phyloP scores from a whole-genome alignment of 164 flowering plant species.

The Akebia trifoliata region DNA sequence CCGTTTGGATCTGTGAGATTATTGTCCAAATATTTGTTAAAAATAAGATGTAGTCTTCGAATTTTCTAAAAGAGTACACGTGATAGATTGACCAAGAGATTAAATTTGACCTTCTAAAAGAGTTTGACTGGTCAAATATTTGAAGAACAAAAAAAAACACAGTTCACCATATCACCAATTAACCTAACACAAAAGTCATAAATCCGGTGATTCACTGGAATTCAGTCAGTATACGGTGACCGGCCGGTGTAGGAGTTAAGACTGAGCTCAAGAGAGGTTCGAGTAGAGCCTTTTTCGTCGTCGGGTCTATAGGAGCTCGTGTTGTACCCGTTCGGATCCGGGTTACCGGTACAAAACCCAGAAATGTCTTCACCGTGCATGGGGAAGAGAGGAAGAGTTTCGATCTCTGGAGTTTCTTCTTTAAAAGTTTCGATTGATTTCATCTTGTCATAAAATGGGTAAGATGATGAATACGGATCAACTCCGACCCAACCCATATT shows the following conservation, averaged over 20 bases:
- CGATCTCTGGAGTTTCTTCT: slow-evolving; percentile 29
- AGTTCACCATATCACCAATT: background rate
- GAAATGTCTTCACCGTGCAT: slow-evolving; percentile 46
- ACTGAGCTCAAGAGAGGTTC: slow-evolving; percentile 71
- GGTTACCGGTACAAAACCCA: slow-evolving; percentile 22
- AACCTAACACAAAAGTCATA: background rate
- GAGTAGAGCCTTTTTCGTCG: slow-evolving; percentile 13
- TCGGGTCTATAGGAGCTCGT: slow-evolving; percentile 21
- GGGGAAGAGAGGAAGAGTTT: slow-evolving; percentile 89
- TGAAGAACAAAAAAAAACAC: background rate
- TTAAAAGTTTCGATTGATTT: slow-evolving; percentile 10
- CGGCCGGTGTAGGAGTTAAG: slow-evolving; percentile 47
- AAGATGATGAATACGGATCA: slow-evolving; percentile 32
- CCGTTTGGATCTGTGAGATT: too few relatives aligned
- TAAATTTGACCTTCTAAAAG: background rate
- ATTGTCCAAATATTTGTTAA: too few relatives aligned
- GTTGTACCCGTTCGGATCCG: slow-evolving; percentile 19
- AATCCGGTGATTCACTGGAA: background rate
- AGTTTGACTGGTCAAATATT: background rate
- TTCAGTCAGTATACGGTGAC: slow-evolving; percentile 4
- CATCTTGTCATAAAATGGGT: slow-evolving; percentile 27
- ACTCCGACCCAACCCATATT: slow-evolving; percentile 47
- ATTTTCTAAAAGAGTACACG: background rate
- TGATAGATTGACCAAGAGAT: background rate
- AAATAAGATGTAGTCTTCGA: too few relatives aligned